Conservation (phyloP, 768 basidiomycete genomes). For the Phylloporus sp. region DNA sequence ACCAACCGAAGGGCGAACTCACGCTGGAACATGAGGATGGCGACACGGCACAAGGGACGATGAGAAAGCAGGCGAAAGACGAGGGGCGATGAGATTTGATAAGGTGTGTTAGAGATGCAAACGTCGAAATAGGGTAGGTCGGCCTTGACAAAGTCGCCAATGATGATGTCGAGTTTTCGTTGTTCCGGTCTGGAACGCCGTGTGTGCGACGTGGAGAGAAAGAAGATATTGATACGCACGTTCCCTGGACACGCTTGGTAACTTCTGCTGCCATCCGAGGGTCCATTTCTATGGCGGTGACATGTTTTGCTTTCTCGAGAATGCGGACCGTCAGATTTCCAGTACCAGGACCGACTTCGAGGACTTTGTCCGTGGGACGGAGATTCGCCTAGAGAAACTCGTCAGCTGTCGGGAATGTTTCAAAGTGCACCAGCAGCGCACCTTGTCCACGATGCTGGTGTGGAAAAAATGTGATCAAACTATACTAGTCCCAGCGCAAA, state of each 20-base stretch:
- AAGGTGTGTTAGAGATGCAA: constrained; percentile 98
- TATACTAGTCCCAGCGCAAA: constrained; percentile 19
- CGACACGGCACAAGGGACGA: constrained; percentile 87
- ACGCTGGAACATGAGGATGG: constrained; percentile 99
- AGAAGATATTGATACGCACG: constrained; percentile 52
- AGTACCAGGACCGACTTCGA: constrained; percentile 97
- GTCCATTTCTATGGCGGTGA: constrained; percentile 95
- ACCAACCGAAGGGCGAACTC: constrained; percentile 94
- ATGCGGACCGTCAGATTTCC: constrained; percentile 95
- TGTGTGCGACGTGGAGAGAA: not conserved
- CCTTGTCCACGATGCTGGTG: constrained; percentile 59
- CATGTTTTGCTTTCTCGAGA: constrained; percentile 86
- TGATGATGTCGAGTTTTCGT: constrained; percentile 88
- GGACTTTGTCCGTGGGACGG: constrained; percentile 89
- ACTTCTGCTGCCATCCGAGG: constrained; percentile 98
- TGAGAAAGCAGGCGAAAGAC: constrained; percentile 96
- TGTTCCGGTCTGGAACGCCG: constrained; percentile 73
- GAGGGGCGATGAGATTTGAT: constrained; percentile 97
- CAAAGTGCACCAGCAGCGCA: constrained; percentile 13
- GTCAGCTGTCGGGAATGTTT: constrained; percentile 3
- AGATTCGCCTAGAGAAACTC: constrained; percentile 64
- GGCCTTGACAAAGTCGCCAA: constrained; percentile 98
- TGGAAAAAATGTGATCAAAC: constrained; percentile 11
- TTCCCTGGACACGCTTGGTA: constrained; percentile 95
- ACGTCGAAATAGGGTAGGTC: constrained; percentile 98